A percentile compares a stretch with the other conserved stretches of the same genome.
Evolutionary conservation across 495 filamentous ascomycete genomes (phyloP).

Genomic region (Darksidea phi): DNA sequence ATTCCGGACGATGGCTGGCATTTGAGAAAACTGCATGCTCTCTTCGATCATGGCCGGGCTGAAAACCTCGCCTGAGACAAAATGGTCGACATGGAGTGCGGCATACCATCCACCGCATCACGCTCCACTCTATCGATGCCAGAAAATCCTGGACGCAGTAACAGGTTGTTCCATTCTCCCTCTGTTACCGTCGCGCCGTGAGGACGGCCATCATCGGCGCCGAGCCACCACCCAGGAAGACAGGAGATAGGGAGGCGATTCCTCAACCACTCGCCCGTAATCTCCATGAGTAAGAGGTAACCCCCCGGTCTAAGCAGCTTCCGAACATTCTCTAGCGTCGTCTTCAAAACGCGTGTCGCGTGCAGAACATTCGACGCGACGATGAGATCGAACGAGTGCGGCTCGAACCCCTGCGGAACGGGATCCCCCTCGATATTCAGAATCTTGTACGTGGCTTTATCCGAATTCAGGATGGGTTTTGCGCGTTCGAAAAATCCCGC

Average conservation of each 20-base stretch:
- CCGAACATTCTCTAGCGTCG: conserved; percentile 1
- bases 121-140: not conserved
- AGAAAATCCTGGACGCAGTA: not conserved
- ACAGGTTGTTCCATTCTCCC: not conserved
- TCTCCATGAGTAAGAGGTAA: conserved; percentile 7
- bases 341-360: conserved; percentile 10
- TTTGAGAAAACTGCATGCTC: no score
- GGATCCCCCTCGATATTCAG: not conserved
- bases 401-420: not conserved
- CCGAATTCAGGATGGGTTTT: not conserved
- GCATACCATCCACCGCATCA: not conserved
- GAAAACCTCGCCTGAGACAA: not conserved
- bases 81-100: not conserved
- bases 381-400: not conserved
- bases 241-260: not conserved
- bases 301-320: conserved; percentile 11
- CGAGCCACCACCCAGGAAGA: conserved; percentile 17
- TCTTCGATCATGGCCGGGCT: no score
- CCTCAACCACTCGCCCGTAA: not conserved
- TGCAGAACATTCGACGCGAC: conserved; percentile 5
- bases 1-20: no score
- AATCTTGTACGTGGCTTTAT: not conserved
- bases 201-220: not conserved
- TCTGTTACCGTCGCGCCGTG: not conserved
- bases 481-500: not conserved